phyloP scores from a whole-genome alignment of 306 rosid genomes.

The Cucurbita ficifolia region DNA sequence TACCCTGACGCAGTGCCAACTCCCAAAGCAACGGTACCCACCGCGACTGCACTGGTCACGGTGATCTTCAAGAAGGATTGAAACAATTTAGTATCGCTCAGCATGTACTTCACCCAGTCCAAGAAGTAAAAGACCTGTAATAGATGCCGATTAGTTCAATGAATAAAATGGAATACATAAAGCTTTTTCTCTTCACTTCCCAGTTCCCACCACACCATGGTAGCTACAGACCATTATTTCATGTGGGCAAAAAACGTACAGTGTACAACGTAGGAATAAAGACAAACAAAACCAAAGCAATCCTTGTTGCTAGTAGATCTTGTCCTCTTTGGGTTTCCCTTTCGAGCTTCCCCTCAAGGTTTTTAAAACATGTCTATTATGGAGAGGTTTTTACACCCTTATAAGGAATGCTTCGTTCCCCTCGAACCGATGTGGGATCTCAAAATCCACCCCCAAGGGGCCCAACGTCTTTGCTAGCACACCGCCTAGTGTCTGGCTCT shows the following conservation, averaged over 20 bases:
- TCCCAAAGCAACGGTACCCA: constrained; percentile 85
- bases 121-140: constrained; percentile 78
- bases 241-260: not conserved
- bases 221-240: not conserved
- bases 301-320: not conserved
- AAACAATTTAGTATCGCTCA: constrained; percentile 61
- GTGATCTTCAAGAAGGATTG: constrained; percentile 91
- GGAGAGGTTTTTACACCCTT: no score
- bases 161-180: not conserved
- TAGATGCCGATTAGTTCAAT: not conserved
- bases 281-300: not conserved
- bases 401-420: no score
- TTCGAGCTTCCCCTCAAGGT: no score
- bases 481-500: no score
- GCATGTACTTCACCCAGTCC: constrained; percentile 83
- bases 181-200: not conserved
- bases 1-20: constrained; percentile 88
- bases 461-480: no score
- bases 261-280: not conserved
- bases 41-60: constrained; percentile 57
- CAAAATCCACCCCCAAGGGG: no score
- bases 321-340: no score
- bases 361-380: no score
- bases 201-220: not conserved
- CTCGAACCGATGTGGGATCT: no score